Evolutionary conservation across 2,329 filamentous ascomycete species (phyloP).

Genomic region (Exserohilum rostratum): DNA sequence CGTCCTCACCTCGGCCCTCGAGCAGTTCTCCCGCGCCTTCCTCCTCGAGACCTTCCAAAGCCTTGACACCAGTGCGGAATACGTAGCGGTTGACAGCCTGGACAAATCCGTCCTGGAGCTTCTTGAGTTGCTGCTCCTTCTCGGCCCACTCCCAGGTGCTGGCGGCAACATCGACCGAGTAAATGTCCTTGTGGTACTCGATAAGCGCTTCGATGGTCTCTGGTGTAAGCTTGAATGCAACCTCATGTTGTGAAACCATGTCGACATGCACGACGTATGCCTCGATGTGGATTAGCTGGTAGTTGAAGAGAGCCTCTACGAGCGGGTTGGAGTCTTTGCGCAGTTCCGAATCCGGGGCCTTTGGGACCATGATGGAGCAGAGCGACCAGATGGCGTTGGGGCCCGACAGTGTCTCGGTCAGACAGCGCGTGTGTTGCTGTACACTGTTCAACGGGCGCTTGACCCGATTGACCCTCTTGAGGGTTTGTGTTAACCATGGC

Average conservation of each 20-base stretch:
- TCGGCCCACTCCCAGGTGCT: conserved; percentile 94
- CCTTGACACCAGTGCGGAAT: conserved; percentile 84
- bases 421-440: conserved; percentile 90
- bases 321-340: conserved; percentile 81
- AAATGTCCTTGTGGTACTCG: conserved; percentile 95
- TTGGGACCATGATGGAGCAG: conserved; percentile 89
- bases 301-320: conserved; percentile 88
- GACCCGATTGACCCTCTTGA: conserved; percentile 95
- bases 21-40: conserved; percentile 94
- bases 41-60: conserved; percentile 94
- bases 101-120: conserved; percentile 94
- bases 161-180: conserved; percentile 87
- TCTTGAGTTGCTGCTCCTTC: conserved; percentile 95
- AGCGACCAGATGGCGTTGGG: conserved; percentile 93
- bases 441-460: conserved; percentile 98
- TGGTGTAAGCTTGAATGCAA: conserved; percentile 94
- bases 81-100: conserved; percentile 98
- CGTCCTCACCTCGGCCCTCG: conserved; percentile 88
- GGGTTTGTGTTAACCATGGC: conserved; percentile 93
- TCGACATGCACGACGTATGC: conserved; percentile 99
- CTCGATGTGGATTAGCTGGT: conserved; percentile 90
- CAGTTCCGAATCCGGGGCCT: conserved; percentile 84
- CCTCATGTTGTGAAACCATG: conserved; percentile 96
- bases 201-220: conserved; percentile 93
- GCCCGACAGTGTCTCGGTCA: conserved; percentile 92